Evolutionary conservation across 2,329 filamentous ascomycete genomes (phyloP).

Genomic region (Trichoderma lentiforme): DNA sequence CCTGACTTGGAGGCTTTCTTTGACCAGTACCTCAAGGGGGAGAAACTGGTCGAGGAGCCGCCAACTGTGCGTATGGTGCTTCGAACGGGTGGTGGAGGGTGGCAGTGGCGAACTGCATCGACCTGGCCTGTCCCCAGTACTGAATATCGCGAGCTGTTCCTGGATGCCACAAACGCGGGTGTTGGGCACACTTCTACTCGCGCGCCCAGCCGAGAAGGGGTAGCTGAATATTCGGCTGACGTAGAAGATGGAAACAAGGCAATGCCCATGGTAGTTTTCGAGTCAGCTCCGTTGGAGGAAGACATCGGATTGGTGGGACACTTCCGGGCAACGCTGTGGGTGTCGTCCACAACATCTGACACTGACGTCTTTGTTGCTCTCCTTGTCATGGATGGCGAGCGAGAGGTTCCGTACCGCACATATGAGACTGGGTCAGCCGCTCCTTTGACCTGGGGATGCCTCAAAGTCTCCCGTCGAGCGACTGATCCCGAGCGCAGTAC

Average conservation of each 20-base stretch:
- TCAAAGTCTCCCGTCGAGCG: background rate
- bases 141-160: background rate
- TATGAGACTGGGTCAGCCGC: background rate
- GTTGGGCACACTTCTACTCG: background rate
- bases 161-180: background rate
- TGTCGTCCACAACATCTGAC: background rate
- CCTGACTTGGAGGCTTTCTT: background rate
- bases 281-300: background rate
- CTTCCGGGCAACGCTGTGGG: background rate
- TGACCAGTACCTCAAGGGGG: background rate
- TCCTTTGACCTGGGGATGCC: background rate
- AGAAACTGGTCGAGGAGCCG: background rate
- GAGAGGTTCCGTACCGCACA: background rate
- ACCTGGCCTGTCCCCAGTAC: background rate
- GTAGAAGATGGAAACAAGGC: background rate
- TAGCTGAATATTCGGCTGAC: background rate
- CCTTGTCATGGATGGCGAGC: background rate
- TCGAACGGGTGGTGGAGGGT: no score
- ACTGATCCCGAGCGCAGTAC: background rate
- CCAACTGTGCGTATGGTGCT: background rate
- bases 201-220: background rate
- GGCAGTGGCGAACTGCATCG: no score
- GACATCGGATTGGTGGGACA: background rate
- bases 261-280: background rate
- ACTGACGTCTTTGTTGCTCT: background rate